Base-by-base conservation (phyloP, 441 rosid genomes). In the Arabidopsis lyrata region DNA sequence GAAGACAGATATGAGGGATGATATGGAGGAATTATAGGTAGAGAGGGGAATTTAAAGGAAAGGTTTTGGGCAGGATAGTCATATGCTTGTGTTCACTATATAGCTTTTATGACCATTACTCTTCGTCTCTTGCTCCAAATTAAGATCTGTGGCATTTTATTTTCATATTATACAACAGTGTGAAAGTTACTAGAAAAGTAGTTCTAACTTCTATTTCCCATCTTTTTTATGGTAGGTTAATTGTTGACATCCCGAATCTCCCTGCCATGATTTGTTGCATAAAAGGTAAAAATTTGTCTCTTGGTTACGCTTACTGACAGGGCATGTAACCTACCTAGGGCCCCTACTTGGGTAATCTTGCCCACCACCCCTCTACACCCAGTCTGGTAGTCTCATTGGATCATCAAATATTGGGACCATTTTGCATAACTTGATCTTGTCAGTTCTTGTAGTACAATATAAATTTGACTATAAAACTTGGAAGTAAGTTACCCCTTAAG, bases 31-130 rank as follows among this genome's bases (percentile, higher is more conserved):
- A 22, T 22, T 22, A 27, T 27, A 79, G 85, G 83, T 56, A 63
- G 81, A 55, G 79, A 58, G 54, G 85, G 64, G 87, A 78, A 82
- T 91, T 83, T 86, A 89, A 88, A 86, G 95, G 84, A 81, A 70
- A 72, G 62, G 48, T 71, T 79, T 79, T 78, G 80, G 87, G 87
- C 77, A 80, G 87, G 84, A 84, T 80, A 63, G 87, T 82, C 70
- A 73, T 62, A 74, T 72, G 57, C 65, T 74, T 78, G 68, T 78
- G 58, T 55, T 71, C 70, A 47, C 63, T 22, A 76, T 69, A n/a
- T 50, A 63, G 72, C 35, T 78, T 36, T 66, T 22, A 22, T 22
- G 22, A 65, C 64, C 70, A 70, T 76, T 71, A 61, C 67, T 39
- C 70, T 72, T 72, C 73, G 77, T 78, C 77, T 75, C 62, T 63